Evolutionary conservation across 805 yeast species (phyloP), one percentile per base, ranked within the genome.

Genomic region (Kurtzmaniella cleridarum): DNA sequence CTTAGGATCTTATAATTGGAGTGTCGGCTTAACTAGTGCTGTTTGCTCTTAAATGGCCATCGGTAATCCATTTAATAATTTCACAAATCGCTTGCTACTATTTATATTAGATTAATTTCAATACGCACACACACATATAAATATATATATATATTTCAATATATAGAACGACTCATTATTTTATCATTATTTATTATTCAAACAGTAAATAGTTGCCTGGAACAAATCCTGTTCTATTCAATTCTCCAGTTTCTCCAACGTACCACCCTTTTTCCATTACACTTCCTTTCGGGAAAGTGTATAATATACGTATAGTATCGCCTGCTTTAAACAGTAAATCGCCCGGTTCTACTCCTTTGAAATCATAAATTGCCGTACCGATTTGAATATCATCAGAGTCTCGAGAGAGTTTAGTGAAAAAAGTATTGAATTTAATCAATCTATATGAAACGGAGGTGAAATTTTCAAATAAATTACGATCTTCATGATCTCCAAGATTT

Each of bases 1-100:
- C 2, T 52, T 83, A 20, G 96, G 96, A 0, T 63, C 84, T 5
- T 86, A 79, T 52, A 69, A 73, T 30, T 89, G 96, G 96, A 61
- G 81, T 0, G 48, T 57, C 5, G 84, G 84, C 0, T 44, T 73
- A 12, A 54, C 39, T 38, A 57, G 43, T 8, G 47, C 60, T 2
- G 41, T 52, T 16, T 55, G 62, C 24, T 20, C 24, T 20, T 20
- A 20, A 20, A n/a, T n/a, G n/a, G n/a, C n/a, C n/a, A n/a, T n/a
- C n/a, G n/a, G n/a, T n/a, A n/a, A n/a, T n/a, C n/a, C n/a, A n/a
- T n/a, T n/a, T n/a, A n/a, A n/a, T n/a, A n/a, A n/a, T n/a, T n/a
- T n/a, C n/a, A n/a, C n/a, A n/a, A n/a, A n/a, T n/a, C n/a, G n/a
- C n/a, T n/a, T n/a, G n/a, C n/a, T n/a, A n/a, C n/a, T n/a, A n/a